These are phyloP conservation scores for Wickerhamiella shivajii DNA, from an alignment of 805 yeast species.

Conservation along the genomic window DNA sequence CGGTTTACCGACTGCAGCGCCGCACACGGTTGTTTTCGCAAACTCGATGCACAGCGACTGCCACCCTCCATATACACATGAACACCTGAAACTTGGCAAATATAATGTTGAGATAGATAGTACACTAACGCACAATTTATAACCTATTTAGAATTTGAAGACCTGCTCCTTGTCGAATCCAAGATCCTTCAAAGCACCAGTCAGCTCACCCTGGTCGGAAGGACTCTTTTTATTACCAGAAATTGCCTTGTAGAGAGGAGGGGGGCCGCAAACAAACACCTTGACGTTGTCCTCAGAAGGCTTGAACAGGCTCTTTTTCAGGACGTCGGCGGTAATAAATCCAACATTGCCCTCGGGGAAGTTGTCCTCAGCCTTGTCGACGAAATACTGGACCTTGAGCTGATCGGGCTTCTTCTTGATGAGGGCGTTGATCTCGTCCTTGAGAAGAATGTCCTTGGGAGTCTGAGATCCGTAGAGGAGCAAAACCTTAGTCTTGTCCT, in stretches of 20 bases:
- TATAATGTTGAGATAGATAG: no score
- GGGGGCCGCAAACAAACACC: slow-evolving; percentile 92
- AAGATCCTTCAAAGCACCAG: slow-evolving; percentile 75
- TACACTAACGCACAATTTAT: no score
- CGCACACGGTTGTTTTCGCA: no score
- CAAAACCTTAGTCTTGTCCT: slow-evolving; percentile 77
- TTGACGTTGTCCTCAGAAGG: slow-evolving; percentile 52
- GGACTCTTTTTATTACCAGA: slow-evolving; percentile 80
- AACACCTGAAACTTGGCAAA: no score
- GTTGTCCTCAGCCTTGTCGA: slow-evolving; percentile 36
- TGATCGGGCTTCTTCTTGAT: slow-evolving; percentile 61
- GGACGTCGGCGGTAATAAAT: slow-evolving; percentile 60
- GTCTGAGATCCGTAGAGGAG: slow-evolving; percentile 70
- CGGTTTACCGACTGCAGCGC: no score
- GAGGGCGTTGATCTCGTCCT: slow-evolving; percentile 56
- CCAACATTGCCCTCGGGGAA: slow-evolving; percentile 33
- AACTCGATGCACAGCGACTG: no score
- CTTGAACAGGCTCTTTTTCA: slow-evolving; percentile 44
- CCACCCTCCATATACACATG: no score
- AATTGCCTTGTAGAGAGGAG: slow-evolving; percentile 71
- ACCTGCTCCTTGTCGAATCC: slow-evolving; percentile 82
- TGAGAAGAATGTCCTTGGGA: slow-evolving; percentile 67
- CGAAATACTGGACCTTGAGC: slow-evolving; percentile 62
- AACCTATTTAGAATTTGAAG: slow-evolving; percentile 51
- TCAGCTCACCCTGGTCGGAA: slow-evolving; percentile 85